Percentiles rank a stretch among this genome's conserved stretches.
Conservation (phyloP, 75 land plant genomes). For the Cupressus sempervirens region DNA sequence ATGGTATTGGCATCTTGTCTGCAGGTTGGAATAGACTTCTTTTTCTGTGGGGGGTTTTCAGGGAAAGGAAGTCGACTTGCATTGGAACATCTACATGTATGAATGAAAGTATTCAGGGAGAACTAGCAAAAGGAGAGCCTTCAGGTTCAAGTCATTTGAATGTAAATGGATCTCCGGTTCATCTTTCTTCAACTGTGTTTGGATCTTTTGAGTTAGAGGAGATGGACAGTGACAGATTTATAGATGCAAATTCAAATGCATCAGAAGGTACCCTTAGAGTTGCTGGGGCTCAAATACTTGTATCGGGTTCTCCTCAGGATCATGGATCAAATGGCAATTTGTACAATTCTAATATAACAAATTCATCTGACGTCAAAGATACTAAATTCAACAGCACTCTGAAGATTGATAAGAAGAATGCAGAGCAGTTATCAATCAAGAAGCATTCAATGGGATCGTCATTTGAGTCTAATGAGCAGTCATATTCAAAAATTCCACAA, state of each 20-base stretch:
- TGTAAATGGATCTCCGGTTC: background rate
- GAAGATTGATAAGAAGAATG: background rate
- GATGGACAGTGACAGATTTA: background rate
- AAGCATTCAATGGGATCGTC: background rate
- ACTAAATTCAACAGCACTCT: background rate
- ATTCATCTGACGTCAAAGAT: background rate
- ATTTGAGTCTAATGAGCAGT: background rate
- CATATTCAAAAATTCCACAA: background rate
- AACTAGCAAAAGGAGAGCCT: background rate
- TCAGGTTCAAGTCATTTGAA: background rate
- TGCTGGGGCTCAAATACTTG: background rate
- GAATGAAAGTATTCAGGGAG: conserved; percentile 3
- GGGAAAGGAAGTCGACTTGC: conserved; percentile 27
- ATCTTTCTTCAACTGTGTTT: background rate
- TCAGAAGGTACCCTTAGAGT: background rate
- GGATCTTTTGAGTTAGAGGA: background rate
- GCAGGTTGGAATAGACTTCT: conserved; percentile 72
- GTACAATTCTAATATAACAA: background rate
- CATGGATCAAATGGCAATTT: background rate
- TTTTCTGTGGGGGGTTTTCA: conserved; percentile 63
- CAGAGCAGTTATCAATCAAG: background rate
- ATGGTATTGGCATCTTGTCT: background rate
- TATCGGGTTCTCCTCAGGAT: background rate
- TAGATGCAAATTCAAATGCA: background rate
- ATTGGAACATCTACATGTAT: conserved; percentile 7